Evolutionary conservation across 1,284 basidiomycete species (phyloP).

Genomic region (Pascua guehoae): DNA sequence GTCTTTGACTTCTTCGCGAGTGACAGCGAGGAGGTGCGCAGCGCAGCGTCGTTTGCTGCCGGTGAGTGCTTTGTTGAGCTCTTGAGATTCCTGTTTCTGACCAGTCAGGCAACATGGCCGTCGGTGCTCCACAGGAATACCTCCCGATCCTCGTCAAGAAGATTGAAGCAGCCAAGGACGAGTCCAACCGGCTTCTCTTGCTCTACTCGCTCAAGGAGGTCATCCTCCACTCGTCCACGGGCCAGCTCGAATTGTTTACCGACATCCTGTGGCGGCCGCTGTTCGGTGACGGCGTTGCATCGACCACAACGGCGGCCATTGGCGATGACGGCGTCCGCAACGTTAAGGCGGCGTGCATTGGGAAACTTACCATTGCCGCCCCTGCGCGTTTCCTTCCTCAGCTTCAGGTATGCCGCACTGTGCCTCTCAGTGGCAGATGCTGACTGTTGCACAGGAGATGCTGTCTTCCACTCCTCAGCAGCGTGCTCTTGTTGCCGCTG

Average conservation of each 20-base stretch:
- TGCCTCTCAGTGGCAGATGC: not conserved
- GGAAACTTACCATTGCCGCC: constrained; percentile 87
- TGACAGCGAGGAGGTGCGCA: constrained; percentile 76
- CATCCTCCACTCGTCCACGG: constrained; percentile 80
- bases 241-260: constrained; percentile 76
- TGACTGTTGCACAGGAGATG: constrained; percentile 15
- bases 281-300: constrained; percentile 56
- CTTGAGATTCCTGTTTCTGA: no score
- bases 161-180: constrained; percentile 61
- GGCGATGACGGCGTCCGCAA: constrained; percentile 89
- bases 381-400: constrained; percentile 84
- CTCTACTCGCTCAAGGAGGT: constrained; percentile 94
- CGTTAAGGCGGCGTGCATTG: constrained; percentile 92
- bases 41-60: constrained; percentile 86
- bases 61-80: constrained; percentile 58
- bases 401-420: constrained; percentile 63
- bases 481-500: constrained; percentile 84
- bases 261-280: constrained; percentile 86
- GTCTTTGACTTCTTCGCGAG: constrained; percentile 70
- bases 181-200: constrained; percentile 74
- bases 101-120: constrained; percentile 71
- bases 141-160: constrained; percentile 79
- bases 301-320: constrained; percentile 51
- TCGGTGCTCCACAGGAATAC: constrained; percentile 81
- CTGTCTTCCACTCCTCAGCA: constrained; percentile 56